Evolutionary conservation across 2,329 filamentous ascomycete genomes (phyloP).

Genomic region (Ophiostoma sp.): DNA sequence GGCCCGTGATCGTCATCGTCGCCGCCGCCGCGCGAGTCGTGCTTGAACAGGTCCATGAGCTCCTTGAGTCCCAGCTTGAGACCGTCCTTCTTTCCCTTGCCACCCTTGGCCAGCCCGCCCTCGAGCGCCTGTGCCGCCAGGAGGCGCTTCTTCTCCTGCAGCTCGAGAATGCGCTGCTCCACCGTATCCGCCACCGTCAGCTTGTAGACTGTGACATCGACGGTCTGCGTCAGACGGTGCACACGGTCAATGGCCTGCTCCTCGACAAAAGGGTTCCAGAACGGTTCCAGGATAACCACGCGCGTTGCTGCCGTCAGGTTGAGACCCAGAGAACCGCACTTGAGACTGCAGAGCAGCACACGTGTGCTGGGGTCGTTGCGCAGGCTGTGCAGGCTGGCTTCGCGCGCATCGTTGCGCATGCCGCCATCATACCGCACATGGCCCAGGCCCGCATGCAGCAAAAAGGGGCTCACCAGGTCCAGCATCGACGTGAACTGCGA

Average conservation of each 20-base stretch:
- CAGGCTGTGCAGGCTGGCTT: slow-evolving; percentile 74
- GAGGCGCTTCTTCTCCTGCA: slow-evolving; percentile 89
- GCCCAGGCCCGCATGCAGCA: slow-evolving; percentile 65
- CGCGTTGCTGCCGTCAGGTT: slow-evolving; percentile 91
- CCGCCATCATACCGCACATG: slow-evolving; percentile 90
- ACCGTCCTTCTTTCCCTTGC: slow-evolving; percentile 42
- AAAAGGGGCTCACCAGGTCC: slow-evolving; percentile 88
- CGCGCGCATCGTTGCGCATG: slow-evolving; percentile 90
- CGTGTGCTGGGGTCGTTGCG: slow-evolving; percentile 70
- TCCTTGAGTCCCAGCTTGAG: slow-evolving; percentile 89
- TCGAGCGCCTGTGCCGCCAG: slow-evolving; percentile 91
- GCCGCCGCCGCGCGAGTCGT: slow-evolving; percentile 41
- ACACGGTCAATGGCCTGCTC: slow-evolving; percentile 98
- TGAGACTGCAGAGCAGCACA: slow-evolving; percentile 85
- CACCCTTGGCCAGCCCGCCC: slow-evolving; percentile 49
- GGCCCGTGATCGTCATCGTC: neutral
- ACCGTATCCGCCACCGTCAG: slow-evolving; percentile 82
- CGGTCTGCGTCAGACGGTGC: slow-evolving; percentile 93
- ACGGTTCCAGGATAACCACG: slow-evolving; percentile 92
- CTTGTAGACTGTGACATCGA: slow-evolving; percentile 92
- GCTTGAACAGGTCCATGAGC: slow-evolving; percentile 83
- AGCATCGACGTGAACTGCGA: slow-evolving; percentile 99
- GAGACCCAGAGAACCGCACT: slow-evolving; percentile 86
- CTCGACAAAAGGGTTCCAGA: slow-evolving; percentile 99
- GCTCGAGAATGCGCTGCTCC: slow-evolving; percentile 87